These are phyloP conservation scores for Camillea tinctor DNA, from an alignment of 2,329 filamentous ascomycete genomes.

Conservation along the genomic window DNA sequence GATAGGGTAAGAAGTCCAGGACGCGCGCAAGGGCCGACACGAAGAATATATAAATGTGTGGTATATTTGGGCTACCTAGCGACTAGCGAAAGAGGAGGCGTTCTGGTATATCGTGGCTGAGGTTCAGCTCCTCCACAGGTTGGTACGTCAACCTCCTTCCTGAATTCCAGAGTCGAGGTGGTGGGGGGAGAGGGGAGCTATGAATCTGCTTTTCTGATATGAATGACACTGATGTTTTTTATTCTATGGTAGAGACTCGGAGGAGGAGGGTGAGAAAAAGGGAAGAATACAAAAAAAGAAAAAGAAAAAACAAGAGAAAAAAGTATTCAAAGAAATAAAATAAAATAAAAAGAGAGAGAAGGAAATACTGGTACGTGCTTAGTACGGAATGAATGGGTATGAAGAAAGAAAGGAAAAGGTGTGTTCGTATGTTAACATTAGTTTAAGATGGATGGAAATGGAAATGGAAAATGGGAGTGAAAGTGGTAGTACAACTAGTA, in stretches of 20 bases:
- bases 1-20: not conserved
- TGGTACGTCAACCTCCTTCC: slow-evolving; percentile 14
- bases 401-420: not conserved
- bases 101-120: slow-evolving; percentile 14
- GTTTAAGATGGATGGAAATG: slow-evolving; percentile 2
- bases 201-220: not conserved
- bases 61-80: not conserved
- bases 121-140: slow-evolving; percentile 13
- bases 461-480: not conserved
- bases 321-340: not conserved
- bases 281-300: not conserved
- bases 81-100: not conserved
- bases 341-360: slow-evolving; percentile 1
- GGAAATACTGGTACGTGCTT: not conserved
- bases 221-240: not conserved
- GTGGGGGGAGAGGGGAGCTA: no score
- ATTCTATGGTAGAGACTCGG: not conserved
- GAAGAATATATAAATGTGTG: slow-evolving; percentile 5
- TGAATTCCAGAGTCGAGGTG: slow-evolving; percentile 3
- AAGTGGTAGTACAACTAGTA: not conserved
- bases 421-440: not conserved
- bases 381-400: not conserved
- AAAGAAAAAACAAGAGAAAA: not conserved
- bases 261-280: not conserved
- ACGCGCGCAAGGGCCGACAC: slow-evolving; percentile 11